Base-by-base conservation (phyloP, 495 filamentous ascomycete genomes). In the Annulohypoxylon bovei region DNA sequence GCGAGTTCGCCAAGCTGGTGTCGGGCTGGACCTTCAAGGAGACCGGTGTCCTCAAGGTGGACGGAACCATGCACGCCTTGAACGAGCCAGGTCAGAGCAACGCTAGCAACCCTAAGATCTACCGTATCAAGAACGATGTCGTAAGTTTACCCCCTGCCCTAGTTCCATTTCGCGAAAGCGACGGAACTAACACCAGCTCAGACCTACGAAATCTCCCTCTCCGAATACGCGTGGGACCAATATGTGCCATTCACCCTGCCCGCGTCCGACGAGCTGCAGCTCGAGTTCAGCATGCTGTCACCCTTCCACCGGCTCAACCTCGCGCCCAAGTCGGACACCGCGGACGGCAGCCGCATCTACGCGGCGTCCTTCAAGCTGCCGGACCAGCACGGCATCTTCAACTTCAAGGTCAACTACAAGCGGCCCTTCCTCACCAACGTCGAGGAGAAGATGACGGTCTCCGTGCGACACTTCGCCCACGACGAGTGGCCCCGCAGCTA, bases 241-340 rank as follows among this genome's bases (percentile, higher is more conserved):
- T 95, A 88, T 80, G 80, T 83, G 6, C 92, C 94, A 61, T 97
- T 94, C 81, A 81, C 82, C 39, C 82, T 92, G 32, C 89, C 92
- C 58, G 65, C 82, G 2, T 79, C 76, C 56, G 95, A 99, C 76
- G 83, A 80, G 27, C 77, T 98, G 12, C 95, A 99, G 77, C 91
- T 99, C 62, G 95, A 99, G 80, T 97, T 97, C 84, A 93, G 89
- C 81, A 99, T 99, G 95, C 91, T 99, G 12, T 97, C 95, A 6
- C 95, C 96, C 70, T 98, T 96, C 89, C 92, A 98, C 82, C 94
- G 96, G n/a, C 86, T 98, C 20, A 79, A 87, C 64, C 90, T 99
- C 5, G 49, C 76, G 25, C 91, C 90, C 14, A 64, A 80, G 11
- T 72, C 74, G 55, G 83, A 81, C 54, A 83, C 81, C 12, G 92